Base-by-base conservation (phyloP, 495 filamentous ascomycete species). In the Amphirosellinia nigrospora region DNA sequence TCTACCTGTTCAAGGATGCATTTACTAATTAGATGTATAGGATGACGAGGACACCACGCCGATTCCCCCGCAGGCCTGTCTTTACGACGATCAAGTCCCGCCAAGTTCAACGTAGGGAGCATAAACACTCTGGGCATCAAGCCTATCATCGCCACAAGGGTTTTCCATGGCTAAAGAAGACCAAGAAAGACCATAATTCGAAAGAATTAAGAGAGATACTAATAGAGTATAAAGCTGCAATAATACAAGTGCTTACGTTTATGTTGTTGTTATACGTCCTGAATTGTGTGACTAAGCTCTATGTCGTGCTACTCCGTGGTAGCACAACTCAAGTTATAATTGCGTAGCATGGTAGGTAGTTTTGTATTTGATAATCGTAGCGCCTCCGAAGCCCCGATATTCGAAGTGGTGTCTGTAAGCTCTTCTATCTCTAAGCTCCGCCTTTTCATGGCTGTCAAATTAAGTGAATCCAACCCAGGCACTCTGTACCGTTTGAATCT, bases 61-160 rank as follows among this genome's bases (percentile, higher is more conserved):
- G 30, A 28, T 58, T 13, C 9, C 11, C 16, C 55, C 55, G 34
- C 30, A n/a, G 16, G 16, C 9, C 7, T 58, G 55, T 32, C 55
- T 58, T 19, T 21, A 16, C 2, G 55, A 58, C 19, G 15, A 21
- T 21, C 30, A 58, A 32, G 55, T 58, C 32, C 55, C 19, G 85
- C 80, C 9, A 76, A 70, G n/a, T 80, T 82, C 55, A 28, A 36
- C n/a, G 7, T 58, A 36, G 30, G 26, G 11, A 53, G 26, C 13
- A 2, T 53, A 4, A 52, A 52, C 9, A 28, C 13, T 53, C 4
- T 46, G 5, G 1, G 19, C n/a, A 46, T n/a, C 3, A 7, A 46
- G 11, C 43, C 19, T 46, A 21, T 19, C 2, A 46, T 46, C 16
- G 4, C 16, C 4, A 19, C 43, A n/a, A n/a, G 43, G 8, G n/a